Percentiles rank a stretch among this genome's conserved stretches.
phyloP scores from a whole-genome alignment of 768 basidiomycete species.

The Rhodosporidiobolus sp. region DNA sequence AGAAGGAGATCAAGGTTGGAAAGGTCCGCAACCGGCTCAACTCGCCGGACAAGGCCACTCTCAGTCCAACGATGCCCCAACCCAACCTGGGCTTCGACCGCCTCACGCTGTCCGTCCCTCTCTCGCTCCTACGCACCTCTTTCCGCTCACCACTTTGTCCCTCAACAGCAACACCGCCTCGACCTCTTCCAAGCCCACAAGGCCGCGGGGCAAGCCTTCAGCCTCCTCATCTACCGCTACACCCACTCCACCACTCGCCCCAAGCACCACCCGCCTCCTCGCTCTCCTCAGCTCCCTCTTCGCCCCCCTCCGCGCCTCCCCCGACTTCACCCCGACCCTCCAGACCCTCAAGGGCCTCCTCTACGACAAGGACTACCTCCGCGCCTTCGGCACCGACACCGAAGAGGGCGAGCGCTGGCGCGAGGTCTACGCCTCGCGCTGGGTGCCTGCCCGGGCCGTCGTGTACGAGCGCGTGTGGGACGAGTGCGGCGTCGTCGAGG shows the following conservation, averaged over 20 bases:
- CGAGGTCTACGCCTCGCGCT: slow-evolving; percentile 36
- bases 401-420: slow-evolving; percentile 26
- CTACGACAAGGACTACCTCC: slow-evolving; percentile 40
- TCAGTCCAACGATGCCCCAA: slow-evolving; percentile 4
- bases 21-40: not conserved
- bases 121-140: too few species aligned
- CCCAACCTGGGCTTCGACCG: slow-evolving; percentile 14
- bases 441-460: slow-evolving; percentile 39
- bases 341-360: slow-evolving; percentile 42
- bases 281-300: slow-evolving; percentile 11
- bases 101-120: not conserved
- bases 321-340: slow-evolving; percentile 17
- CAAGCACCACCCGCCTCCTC: slow-evolving; percentile 15
- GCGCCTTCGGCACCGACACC: slow-evolving; percentile 35
- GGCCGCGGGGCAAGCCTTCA: not conserved
- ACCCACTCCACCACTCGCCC: not conserved
- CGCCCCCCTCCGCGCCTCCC: slow-evolving; percentile 8
- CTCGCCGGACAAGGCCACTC: not conserved
- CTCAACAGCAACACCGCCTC: not conserved
- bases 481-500: slow-evolving; percentile 1
- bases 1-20: not conserved
- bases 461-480: slow-evolving; percentile 36
- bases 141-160: not conserved
- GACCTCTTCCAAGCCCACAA: too few species aligned
- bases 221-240: not conserved